Evolutionary conservation across 495 filamentous ascomycete species (phyloP).

Genomic region (Trichocladium uniseriatum): DNA sequence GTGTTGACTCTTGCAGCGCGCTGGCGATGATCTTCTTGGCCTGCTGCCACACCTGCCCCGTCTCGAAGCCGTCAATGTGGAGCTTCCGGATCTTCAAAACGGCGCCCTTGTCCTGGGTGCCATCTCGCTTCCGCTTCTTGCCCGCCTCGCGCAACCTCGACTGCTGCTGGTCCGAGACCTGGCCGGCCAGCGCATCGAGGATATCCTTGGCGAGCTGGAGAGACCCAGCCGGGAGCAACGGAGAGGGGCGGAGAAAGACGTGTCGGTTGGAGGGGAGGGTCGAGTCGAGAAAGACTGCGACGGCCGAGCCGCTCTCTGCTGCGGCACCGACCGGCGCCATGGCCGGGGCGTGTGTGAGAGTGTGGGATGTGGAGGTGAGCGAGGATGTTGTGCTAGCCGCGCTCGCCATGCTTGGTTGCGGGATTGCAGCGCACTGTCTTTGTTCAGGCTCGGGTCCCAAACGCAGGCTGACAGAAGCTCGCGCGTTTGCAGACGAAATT

Average conservation of each 20-base stretch:
- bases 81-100: slow-evolving; percentile 64
- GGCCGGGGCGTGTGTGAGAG: slow-evolving; percentile 36
- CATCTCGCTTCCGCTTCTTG: slow-evolving; percentile 59
- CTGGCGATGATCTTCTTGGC: slow-evolving; percentile 64
- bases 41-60: slow-evolving; percentile 91
- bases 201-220: slow-evolving; percentile 63
- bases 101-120: slow-evolving; percentile 26
- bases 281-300: slow-evolving; percentile 40
- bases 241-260: slow-evolving; percentile 60
- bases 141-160: slow-evolving; percentile 44
- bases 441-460: not conserved
- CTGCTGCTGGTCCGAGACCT: slow-evolving; percentile 56
- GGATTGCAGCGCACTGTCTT: not conserved
- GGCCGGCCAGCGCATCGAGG: slow-evolving; percentile 64
- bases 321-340: slow-evolving; percentile 16
- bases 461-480: not conserved
- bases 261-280: slow-evolving; percentile 43
- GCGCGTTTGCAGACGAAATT: not conserved
- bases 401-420: slow-evolving; percentile 33
- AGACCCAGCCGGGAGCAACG: slow-evolving; percentile 52
- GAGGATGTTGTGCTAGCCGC: slow-evolving; percentile 42
- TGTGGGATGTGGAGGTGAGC: slow-evolving; percentile 48
- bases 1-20: slow-evolving; percentile 32
- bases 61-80: slow-evolving; percentile 78
- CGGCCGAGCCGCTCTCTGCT: slow-evolving; percentile 23